Evolutionary conservation across 2,329 filamentous ascomycete genomes (phyloP), one percentile per base, ranked within the genome.

Genomic region (Ophiostoma fasciatum): DNA sequence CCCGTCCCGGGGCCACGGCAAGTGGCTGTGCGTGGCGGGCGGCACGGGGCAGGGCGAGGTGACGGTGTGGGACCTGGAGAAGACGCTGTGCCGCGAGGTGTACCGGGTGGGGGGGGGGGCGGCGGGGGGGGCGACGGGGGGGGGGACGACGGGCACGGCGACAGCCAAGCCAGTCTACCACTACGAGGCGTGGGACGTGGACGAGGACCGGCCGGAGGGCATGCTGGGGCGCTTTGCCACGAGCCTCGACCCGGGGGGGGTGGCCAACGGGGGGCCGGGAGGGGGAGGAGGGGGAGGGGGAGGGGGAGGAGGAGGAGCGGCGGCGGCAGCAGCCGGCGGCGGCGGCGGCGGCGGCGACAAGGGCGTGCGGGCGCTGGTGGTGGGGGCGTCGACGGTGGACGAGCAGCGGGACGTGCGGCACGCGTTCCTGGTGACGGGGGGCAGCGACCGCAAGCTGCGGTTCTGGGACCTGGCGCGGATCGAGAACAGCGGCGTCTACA

Each of bases 31-130:
- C 52, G 79, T 94, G 8, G 79, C 85, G 3, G 87, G 88, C 13
- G 87, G 88, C 8, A 92, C 82, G 7, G 81, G 76, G 4, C 76
- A 82, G 42, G 84, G 84, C 13, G 90, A 98, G 52, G 74, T 98
- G 22, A 92, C 84, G 0, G 81, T 93, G 1, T 98, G 90, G 90
- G 90, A 96, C 50, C 65, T 96, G 13, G 88, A 96, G 52, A 92
- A 88, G 58, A 74, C 77, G 7, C 70, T 81, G 31, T 98, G 90
- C 50, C 74, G 83, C 40, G 87, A 96, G 53, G 78, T 94, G 1
- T 94, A 93, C 53, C 77, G 84, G 59, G 79, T 53, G 53, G 69
- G 74, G 2, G 71, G 71, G 9, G 31, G 21, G n/a, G 17, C 22
- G 58, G 79, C 53, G 53, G 69, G 74, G 2, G 71, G 71, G 7